Base-by-base conservation (phyloP, 106 monocot species). In the Cymbidium sinense region DNA sequence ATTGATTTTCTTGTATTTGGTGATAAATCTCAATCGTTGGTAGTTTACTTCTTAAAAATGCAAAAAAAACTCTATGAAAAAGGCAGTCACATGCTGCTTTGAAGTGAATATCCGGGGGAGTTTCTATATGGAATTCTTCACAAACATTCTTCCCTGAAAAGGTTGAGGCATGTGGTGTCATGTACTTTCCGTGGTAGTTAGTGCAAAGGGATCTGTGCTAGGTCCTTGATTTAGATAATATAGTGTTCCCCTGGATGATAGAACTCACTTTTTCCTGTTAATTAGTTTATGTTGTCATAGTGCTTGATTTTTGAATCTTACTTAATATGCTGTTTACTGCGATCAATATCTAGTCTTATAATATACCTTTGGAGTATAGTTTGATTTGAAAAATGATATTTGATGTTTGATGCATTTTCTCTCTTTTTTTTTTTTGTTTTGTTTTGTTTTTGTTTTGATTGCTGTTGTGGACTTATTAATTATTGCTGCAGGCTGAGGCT, bases 401-500 rank as follows among this genome's bases (percentile, higher is more conserved):
- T 31, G 33, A 67, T 67, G 67, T 33, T 67, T 67, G 31, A 67
- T 67, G 67, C 12, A 33, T 27, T 64, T 64, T 12, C 12, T 64
- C 9, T 64, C 7, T 10, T 41, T 0, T 9, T n/a, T n/a, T n/a
- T n/a, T n/a, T n/a, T n/a, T 67, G 67, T 71, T 71, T 71, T 12
- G 21, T 4, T 5, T 3, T 39, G 37, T 39, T 39, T 39, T 39
- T 39, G 21, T 71, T 71, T 37, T 71, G 4, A 21, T 9, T 71
- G 71, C 1, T 37, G 71, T n/a, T 20, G 36, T 39, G 7, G 25
- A 69, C 34, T 31, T 17, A 36, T 39, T 71, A 71, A 20, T 8
- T 76, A 44, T 81, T 64, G 25, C 61, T 75, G 75, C 81, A 98
- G 98, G 98, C 92, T 69, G 98, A 99, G 83, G 94, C 94, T 81